phyloP scores from a whole-genome alignment of 352 stramenopile species.

The Thalassiosira ordinaria region DNA sequence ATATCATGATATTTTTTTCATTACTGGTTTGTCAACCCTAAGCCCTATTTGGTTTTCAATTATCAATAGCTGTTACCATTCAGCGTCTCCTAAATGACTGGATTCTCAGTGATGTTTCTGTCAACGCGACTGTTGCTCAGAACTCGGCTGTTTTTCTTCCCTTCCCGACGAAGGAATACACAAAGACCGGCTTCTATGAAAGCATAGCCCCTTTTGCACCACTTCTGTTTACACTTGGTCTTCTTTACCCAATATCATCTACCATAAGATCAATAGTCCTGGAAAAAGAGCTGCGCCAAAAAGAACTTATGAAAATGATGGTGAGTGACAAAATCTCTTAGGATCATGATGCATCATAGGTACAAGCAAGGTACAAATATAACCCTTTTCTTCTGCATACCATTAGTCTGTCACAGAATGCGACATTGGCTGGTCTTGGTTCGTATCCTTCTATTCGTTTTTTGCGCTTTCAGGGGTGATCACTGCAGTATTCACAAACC shows the following conservation, averaged over 20 bases:
- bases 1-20: too few species aligned
- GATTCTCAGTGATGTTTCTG: conserved; percentile 59
- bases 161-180: conserved; percentile 72
- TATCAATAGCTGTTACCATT: conserved; percentile 29
- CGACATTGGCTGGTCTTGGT: conserved; percentile 83
- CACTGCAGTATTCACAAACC: conserved; percentile 59
- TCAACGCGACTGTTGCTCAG: conserved; percentile 51
- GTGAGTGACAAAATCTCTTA: conserved; percentile 13
- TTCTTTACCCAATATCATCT: conserved; percentile 75
- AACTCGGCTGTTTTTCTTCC: conserved; percentile 63
- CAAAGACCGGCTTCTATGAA: conserved; percentile 73
- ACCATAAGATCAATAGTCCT: conserved; percentile 71
- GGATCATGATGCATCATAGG: too few species aligned
- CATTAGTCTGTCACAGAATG: conserved; percentile 66
- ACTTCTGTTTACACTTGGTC: conserved; percentile 65
- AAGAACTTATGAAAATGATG: conserved; percentile 87
- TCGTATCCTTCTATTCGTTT: conserved; percentile 72
- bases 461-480: conserved; percentile 61
- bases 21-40: not conserved
- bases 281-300: conserved; percentile 83
- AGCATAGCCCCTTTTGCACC: conserved; percentile 63
- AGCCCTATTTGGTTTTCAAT: not conserved
- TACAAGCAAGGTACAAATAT: too few species aligned
- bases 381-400: not conserved
- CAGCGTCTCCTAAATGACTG: conserved; percentile 66